Conservation (phyloP, 192 early-diverging fungal genomes). For the Geranomyces michiganensis region DNA sequence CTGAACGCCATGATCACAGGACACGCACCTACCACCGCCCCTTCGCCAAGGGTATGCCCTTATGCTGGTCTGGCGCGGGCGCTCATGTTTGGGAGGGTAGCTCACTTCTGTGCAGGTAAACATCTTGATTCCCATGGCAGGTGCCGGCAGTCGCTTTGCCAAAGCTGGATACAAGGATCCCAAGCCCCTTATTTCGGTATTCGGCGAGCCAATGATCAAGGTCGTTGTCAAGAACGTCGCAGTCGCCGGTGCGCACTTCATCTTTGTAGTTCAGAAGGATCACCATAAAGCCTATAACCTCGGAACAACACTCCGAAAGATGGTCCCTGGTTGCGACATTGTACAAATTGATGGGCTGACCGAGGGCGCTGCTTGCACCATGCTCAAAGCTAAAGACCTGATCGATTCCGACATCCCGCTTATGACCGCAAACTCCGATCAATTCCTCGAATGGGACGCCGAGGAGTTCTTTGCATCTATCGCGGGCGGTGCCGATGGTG, state of each 20-base stretch:
- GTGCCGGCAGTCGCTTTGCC: conserved; percentile 19
- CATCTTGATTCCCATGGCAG: conserved; percentile 27
- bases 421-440: conserved; percentile 26
- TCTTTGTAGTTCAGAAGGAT: conserved; percentile 24
- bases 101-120: too few species aligned
- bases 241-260: conserved; percentile 16
- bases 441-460: conserved; percentile 26
- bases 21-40: too few species aligned
- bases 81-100: too few species aligned
- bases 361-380: conserved; percentile 20
- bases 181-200: conserved; percentile 21
- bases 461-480: neutral
- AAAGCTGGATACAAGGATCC: conserved; percentile 29
- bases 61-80: too few species aligned
- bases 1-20: too few species aligned
- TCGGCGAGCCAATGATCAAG: conserved; percentile 18
- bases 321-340: conserved; percentile 24
- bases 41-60: too few species aligned
- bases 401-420: conserved; percentile 20
- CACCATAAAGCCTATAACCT: conserved; percentile 6
- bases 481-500: neutral
- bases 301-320: neutral
- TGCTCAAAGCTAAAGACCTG: conserved; percentile 1
- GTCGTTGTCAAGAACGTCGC: conserved; percentile 13
- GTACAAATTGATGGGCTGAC: conserved; percentile 21